Base-by-base conservation (phyloP, 371 early-diverging fungal species). In the Mucor circinelloides region DNA sequence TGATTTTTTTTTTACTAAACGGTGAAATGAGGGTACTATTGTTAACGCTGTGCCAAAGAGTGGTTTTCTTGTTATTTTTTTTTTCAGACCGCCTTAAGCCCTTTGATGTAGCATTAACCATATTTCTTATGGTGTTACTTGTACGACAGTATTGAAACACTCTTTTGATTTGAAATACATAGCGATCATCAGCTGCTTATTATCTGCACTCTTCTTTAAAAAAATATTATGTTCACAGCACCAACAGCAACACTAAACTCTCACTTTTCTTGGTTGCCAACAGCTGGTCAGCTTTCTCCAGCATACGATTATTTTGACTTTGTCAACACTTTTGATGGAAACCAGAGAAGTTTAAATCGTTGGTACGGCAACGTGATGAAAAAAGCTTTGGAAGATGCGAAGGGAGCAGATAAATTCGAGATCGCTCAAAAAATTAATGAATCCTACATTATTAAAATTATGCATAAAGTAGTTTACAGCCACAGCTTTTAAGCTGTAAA, bases 281-380 rank as follows among this genome's bases (percentile, higher is more conserved):
- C 64, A 19, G 64, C 64, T 44, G 56, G n/a, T 23, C 44, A 42
- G 28, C n/a, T 64, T 30, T 64, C 58, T 57, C 64, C 57, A 46
- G 28, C 58, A 36, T 66, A 58, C 38, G 60, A 59, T 60, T 66
- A 66, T 50, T 66, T 66, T 32, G 60, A 66, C 32, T 66, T 66
- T 66, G 66, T 34, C 8, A 66, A 66, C 28, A 50, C 58, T 50
- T 59, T 58, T 52, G 48, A 59, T 52, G 21, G 36, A 8, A 46
- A 60, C 66, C 34, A 58, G 25, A 30, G 56, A 44, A n/a, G 62
- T n/a, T 28, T 27, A 23, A 61, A 67, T 54, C 44, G 38, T 27
- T 34, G 40, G 23, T 57, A 67, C 31, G 21, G 8, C 23, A 62
- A 67, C 32, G 19, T 44, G 17, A 67, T 67, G 62, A 61, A 67